Conservation (phyloP, 148 eudicot genomes). For the Persicaria maculosa region DNA sequence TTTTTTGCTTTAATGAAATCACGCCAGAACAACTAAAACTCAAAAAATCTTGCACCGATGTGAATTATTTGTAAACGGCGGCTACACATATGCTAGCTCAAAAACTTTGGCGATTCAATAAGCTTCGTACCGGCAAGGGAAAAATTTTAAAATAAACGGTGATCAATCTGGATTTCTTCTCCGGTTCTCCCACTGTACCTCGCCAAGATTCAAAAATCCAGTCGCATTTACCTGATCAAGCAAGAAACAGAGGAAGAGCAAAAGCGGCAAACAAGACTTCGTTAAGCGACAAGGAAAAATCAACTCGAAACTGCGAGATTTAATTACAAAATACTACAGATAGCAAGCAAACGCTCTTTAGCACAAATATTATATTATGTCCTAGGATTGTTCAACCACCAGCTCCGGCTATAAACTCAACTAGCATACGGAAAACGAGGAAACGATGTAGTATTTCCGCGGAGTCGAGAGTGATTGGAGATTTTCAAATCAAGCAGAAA, state of each 20-base stretch:
- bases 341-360: not conserved
- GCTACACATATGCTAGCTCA: not conserved
- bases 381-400: not conserved
- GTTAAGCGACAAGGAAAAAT: not conserved
- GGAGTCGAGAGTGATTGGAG: not conserved
- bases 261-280: not conserved
- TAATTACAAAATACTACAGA: not conserved
- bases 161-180: not conserved
- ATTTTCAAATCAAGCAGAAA: not conserved
- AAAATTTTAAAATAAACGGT: too few species aligned
- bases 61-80: not conserved
- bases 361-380: not conserved
- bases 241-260: not conserved
- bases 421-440: not conserved
- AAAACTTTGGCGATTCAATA: too few species aligned
- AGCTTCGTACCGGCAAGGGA: too few species aligned
- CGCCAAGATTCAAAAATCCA: not conserved
- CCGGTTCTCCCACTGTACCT: not conserved
- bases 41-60: not conserved
- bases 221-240: not conserved
- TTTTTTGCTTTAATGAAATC: not conserved
- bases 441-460: not conserved
- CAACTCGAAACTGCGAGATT: not conserved
- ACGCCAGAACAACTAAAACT: not conserved
- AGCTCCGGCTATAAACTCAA: not conserved